These are phyloP conservation scores for Penicillium canescens DNA, from an alignment of 495 filamentous ascomycete genomes.

Conservation along the genomic window DNA sequence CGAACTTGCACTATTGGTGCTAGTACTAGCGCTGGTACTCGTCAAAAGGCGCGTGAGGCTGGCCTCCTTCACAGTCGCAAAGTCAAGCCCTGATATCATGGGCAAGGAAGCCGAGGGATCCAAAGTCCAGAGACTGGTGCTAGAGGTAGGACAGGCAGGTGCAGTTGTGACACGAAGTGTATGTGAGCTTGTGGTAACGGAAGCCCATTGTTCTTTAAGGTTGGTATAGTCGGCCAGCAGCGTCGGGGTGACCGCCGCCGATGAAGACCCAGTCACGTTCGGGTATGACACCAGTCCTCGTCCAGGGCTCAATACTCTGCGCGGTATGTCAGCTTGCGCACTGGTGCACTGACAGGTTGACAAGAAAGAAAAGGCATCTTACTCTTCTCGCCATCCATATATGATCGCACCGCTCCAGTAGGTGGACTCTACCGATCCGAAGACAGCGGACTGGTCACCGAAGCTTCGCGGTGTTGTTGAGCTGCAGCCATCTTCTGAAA, in stretches of 20 bases:
- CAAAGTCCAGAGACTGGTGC: background rate
- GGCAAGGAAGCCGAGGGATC: background rate
- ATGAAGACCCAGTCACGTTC: too few relatives aligned
- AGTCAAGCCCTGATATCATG: background rate
- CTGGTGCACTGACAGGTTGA: background rate
- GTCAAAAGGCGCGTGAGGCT: too few relatives aligned
- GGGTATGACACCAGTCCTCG: background rate
- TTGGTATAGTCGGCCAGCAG: background rate
- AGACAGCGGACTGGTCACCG: constrained; percentile 67
- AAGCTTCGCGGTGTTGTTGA: constrained; percentile 34
- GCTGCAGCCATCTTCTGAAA: background rate
- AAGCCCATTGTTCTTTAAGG: background rate
- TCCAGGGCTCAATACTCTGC: background rate
- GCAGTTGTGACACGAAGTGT: background rate
- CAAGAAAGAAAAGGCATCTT: background rate
- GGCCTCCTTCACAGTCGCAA: background rate
- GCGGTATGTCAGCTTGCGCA: background rate
- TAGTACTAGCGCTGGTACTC: too few relatives aligned
- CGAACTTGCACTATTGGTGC: too few relatives aligned
- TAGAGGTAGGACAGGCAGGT: background rate
- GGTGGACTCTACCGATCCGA: constrained; percentile 61
- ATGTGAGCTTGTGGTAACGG: background rate
- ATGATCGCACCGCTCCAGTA: constrained; percentile 72
- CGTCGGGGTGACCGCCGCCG: background rate
- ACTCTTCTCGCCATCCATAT: constrained; percentile 70